Percentiles rank a stretch among this genome's conserved stretches.
Conservation (phyloP, 2,329 filamentous ascomycete species). For the Trichophyton mentagrophytes region DNA sequence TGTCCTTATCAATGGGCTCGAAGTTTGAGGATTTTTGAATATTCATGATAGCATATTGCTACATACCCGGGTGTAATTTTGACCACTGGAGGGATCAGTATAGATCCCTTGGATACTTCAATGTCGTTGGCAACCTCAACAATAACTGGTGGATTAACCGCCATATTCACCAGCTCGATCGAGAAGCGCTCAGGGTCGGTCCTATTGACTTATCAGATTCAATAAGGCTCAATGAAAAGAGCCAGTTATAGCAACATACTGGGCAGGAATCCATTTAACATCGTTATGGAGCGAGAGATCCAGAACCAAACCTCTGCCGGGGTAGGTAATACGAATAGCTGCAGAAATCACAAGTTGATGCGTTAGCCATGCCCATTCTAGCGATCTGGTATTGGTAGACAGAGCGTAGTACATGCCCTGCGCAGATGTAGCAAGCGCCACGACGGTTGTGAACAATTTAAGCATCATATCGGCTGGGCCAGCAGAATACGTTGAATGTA, state of each 20-base stretch:
- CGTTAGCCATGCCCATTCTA: not conserved
- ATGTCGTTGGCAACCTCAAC: slow-evolving; percentile 25
- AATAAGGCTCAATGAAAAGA: not conserved
- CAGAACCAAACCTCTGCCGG: slow-evolving; percentile 18
- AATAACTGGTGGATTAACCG: slow-evolving; percentile 23
- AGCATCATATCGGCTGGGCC: not conserved
- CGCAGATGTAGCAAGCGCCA: slow-evolving; percentile 4
- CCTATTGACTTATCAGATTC: slow-evolving; percentile 15
- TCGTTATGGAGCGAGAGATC: slow-evolving; percentile 27
- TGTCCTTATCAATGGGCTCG: not conserved
- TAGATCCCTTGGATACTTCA: slow-evolving; percentile 21
- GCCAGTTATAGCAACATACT: slow-evolving; percentile 15
- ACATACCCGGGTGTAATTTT: slow-evolving; percentile 5
- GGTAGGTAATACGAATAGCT: slow-evolving; percentile 7
- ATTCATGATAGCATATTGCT: too few species aligned
- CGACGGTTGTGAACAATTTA: slow-evolving; percentile 1
- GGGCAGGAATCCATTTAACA: slow-evolving; percentile 29
- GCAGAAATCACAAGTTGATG: not conserved
- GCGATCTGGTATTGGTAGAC: not conserved
- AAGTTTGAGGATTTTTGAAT: too few species aligned
- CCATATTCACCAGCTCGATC: slow-evolving; percentile 33
- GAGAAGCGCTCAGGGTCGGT: slow-evolving; percentile 31
- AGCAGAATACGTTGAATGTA: not conserved
- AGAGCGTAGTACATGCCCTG: not conserved
- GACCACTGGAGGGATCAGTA: slow-evolving; percentile 2